phyloP scores from a whole-genome alignment of 2,329 filamentous ascomycete species.

The Clarireedia homoeocarpa region DNA sequence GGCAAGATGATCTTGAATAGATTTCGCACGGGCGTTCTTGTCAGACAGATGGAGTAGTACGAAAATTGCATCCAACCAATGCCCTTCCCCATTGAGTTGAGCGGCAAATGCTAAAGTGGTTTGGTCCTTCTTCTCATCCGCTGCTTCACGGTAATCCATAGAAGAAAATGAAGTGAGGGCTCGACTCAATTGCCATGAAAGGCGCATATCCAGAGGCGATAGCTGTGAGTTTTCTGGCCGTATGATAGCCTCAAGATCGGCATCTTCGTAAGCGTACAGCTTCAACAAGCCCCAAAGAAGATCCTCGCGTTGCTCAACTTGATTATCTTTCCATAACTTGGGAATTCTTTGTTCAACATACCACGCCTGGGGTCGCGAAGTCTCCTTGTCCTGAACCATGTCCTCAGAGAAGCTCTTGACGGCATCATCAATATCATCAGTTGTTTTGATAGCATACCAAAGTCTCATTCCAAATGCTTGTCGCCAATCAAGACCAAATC shows the following conservation, averaged over 20 bases:
- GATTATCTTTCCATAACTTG: slow-evolving; percentile 52
- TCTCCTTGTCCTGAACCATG: slow-evolving; percentile 60
- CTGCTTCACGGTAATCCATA: slow-evolving; percentile 45
- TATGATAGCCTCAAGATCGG: slow-evolving; percentile 60
- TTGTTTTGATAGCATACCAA: slow-evolving; percentile 71
- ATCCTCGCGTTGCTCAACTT: slow-evolving; percentile 58
- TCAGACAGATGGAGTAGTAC: slow-evolving; percentile 70
- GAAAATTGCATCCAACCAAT: slow-evolving; percentile 66
- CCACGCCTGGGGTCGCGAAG: slow-evolving; percentile 62
- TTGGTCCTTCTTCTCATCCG: slow-evolving; percentile 54
- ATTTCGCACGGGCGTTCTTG: slow-evolving; percentile 51
- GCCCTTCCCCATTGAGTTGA: slow-evolving; percentile 53
- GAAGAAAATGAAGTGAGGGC: slow-evolving; percentile 46
- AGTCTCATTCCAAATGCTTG: slow-evolving; percentile 86
- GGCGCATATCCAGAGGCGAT: slow-evolving; percentile 64
- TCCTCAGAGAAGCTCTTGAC: slow-evolving; percentile 69
- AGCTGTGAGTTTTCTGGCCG: slow-evolving; percentile 70
- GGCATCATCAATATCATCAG: slow-evolving; percentile 64
- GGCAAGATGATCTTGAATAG: slow-evolving; percentile 66
- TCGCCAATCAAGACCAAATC: slow-evolving; percentile 85
- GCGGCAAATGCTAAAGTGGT: slow-evolving; percentile 58
- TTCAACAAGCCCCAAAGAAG: slow-evolving; percentile 82
- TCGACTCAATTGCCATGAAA: slow-evolving; percentile 80
- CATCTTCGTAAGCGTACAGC: slow-evolving; percentile 60
- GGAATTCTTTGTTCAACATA: slow-evolving; percentile 54